Conservation (phyloP, 441 rosid genomes). For the Aquilaria agallochum region DNA sequence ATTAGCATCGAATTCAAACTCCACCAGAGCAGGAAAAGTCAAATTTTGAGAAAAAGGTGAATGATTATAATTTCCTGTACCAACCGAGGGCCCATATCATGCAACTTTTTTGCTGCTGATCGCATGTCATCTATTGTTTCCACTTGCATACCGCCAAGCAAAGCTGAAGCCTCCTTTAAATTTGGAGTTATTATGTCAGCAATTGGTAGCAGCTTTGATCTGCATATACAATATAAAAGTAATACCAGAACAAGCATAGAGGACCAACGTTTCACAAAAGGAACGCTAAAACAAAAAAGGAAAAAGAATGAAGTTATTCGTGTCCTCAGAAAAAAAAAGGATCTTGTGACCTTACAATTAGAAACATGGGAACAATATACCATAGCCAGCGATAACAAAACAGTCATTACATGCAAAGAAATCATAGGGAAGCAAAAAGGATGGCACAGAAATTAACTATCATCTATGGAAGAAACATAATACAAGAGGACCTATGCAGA, state of each 20-base stretch:
- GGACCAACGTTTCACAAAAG: neutral
- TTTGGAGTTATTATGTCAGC: conserved; percentile 91
- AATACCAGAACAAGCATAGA: neutral
- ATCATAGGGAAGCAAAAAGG: no score
- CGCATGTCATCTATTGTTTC: conserved; percentile 74
- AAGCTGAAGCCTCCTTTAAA: conserved; percentile 86
- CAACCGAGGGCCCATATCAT: conserved; percentile 84
- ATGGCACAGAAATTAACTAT: no score
- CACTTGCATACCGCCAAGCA: conserved; percentile 62
- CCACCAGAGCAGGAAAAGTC: no score
- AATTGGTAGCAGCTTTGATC: conserved; percentile 79
- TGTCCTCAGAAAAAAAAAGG: no score
- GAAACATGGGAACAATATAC: no score
- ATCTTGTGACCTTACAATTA: no score
- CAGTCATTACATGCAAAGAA: no score
- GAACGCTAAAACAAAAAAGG: neutral
- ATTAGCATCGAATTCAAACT: no score
- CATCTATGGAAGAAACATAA: no score
- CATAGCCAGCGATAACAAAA: no score
- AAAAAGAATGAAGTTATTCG: neutral
- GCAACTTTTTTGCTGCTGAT: conserved; percentile 67
- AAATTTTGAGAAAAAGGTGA: no score
- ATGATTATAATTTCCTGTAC: conserved; percentile 8
- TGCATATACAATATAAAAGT: conserved; percentile 28
- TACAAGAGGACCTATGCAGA: no score